Base-by-base conservation (phyloP, 768 basidiomycete genomes). In the Xanthoconium purpureum region DNA sequence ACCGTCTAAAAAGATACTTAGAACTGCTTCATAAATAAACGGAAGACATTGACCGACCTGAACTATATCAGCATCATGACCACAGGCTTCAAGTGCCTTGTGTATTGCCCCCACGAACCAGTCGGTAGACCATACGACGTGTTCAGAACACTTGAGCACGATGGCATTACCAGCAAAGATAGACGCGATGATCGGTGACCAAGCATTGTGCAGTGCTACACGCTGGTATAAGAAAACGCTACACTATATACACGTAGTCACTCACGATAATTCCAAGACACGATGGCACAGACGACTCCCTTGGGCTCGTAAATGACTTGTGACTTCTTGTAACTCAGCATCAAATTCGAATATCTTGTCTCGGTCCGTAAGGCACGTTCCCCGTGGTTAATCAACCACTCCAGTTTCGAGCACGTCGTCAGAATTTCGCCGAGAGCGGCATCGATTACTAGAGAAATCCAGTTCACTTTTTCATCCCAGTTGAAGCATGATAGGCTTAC, bases 261-360 rank as follows among this genome's bases (percentile, higher is more conserved):
- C 81, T 47, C 66, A 94, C 92, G 91, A 69, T 94, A 94, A 64
- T 94, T 94, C 92, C 94, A 98, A 0, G 93, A 95, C 5, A 98
- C 94, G 55, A 96, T 88, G 3, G 86, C 97, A 44, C 90, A 87
- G 14, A 97, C 91, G 1, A 96, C 90, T 28, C 97, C 97, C 20
- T 94, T 80, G 18, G 96, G 96, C 60, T 97, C 92, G 66, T 91
- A 96, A 63, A 90, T 72, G 24, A 95, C 85, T 65, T 85, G 78
- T 1, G 88, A 85, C 39, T 77, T 82, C 74, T 94, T 94, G 75
- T 94, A 90, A 42, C 74, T 79, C 59, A 92, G 74, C 71, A 91
- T 77, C 40, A 87, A 72, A 65, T 87, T 88, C 33, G 79, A 77
- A 37, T 78, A 77, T 61, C 97, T 79, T 12, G 78, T 80, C 63